Conservation (phyloP, 805 yeast genomes). For the Vanderwaltozyma yarrowii region DNA sequence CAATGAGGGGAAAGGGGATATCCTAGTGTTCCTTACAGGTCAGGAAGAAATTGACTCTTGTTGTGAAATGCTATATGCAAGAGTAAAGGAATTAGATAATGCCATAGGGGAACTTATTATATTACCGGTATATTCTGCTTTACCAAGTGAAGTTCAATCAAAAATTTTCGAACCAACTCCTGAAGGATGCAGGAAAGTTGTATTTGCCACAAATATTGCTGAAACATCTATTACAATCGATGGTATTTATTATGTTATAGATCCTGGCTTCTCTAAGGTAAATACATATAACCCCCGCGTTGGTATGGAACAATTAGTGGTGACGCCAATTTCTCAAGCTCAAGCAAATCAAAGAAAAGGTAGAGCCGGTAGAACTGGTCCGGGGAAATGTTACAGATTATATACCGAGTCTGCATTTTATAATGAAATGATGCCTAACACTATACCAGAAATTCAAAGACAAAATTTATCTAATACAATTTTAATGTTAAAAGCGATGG, state of each 20-base stretch:
- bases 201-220: slow-evolving; percentile 92
- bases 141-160: slow-evolving; percentile 86
- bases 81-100: slow-evolving; percentile 57
- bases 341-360: slow-evolving; percentile 95
- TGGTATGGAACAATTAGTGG: slow-evolving; percentile 83
- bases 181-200: slow-evolving; percentile 70
- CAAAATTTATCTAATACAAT: slow-evolving; percentile 79
- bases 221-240: slow-evolving; percentile 96
- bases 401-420: slow-evolving; percentile 75
- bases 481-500: slow-evolving; percentile 82
- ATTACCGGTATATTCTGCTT: slow-evolving; percentile 81
- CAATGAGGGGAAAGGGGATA: slow-evolving; percentile 69
- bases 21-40: slow-evolving; percentile 77
- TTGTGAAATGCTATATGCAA: slow-evolving; percentile 60
- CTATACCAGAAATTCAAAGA: slow-evolving; percentile 86
- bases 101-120: slow-evolving; percentile 57
- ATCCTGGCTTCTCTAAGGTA: slow-evolving; percentile 89
- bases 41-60: slow-evolving; percentile 92
- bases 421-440: slow-evolving; percentile 66
- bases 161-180: slow-evolving; percentile 88
- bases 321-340: slow-evolving; percentile 85
- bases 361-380: slow-evolving; percentile 95
- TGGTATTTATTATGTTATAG: slow-evolving; percentile 84
- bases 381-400: slow-evolving; percentile 88
- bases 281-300: slow-evolving; percentile 79